Percentiles rank a stretch among this genome's conserved stretches.
These are phyloP conservation scores for Dujonia santamariae DNA, from an alignment of 1,139 yeast genomes.

Conservation along the genomic window DNA sequence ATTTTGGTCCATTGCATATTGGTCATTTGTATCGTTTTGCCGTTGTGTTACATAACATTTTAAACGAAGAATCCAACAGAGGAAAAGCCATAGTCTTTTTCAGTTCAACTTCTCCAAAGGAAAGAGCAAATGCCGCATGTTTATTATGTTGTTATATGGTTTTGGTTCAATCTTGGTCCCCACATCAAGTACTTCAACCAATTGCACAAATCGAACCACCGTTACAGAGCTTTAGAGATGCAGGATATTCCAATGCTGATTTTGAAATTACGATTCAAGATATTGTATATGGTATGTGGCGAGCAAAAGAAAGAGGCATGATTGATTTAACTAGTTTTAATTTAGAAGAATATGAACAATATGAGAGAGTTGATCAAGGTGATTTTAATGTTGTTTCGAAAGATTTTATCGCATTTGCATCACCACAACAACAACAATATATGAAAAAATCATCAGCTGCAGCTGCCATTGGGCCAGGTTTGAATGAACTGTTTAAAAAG, in stretches of 20 bases:
- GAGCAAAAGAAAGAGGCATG: constrained; percentile 93
- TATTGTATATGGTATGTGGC: constrained; percentile 93
- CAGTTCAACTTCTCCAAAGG: constrained; percentile 76
- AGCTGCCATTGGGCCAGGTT: constrained; percentile 5
- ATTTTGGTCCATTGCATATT: constrained; percentile 92
- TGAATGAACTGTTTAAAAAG: constrained; percentile 73
- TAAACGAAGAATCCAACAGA: constrained; percentile 80
- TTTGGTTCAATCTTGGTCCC: constrained; percentile 95
- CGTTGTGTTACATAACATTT: constrained; percentile 84
- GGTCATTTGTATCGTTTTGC: constrained; percentile 95
- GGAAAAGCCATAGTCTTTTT: constrained; percentile 90
- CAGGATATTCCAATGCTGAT: constrained; percentile 95
- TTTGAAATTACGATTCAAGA: constrained; percentile 92
- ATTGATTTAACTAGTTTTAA: constrained; percentile 85
- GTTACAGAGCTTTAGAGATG: constrained; percentile 91
- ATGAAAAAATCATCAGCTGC: background rate
- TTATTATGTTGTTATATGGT: constrained; percentile 93
- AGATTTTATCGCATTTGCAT: constrained; percentile 95
- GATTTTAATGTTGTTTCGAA: constrained; percentile 90
- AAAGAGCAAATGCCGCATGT: constrained; percentile 93
- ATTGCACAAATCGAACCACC: constrained; percentile 92
- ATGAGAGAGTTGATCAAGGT: constrained; percentile 95
- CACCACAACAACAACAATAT: constrained; percentile 67
- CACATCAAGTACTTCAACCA: constrained; percentile 95
- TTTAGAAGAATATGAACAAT: constrained; percentile 88